Evolutionary conservation across 768 basidiomycete species (phyloP).

Genomic region (Galerina sulciceps): DNA sequence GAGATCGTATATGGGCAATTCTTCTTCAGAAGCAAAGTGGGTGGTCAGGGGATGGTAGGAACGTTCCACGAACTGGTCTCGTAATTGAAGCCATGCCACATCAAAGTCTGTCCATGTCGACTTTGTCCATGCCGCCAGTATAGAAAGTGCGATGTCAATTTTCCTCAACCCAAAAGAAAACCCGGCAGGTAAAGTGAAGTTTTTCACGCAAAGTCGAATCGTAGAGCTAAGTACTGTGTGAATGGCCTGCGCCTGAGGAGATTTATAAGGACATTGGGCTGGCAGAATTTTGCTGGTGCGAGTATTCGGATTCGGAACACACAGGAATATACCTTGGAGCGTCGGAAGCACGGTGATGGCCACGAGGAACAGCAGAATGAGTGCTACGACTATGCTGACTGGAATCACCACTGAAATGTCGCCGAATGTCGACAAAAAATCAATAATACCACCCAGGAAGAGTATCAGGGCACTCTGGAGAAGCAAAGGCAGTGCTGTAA

Average conservation of each 20-base stretch:
- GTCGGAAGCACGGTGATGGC: conserved; percentile 11
- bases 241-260: conserved; percentile 16
- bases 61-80: not conserved
- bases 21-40: not conserved
- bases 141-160: not conserved
- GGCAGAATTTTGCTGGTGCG: conserved; percentile 8
- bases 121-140: conserved; percentile 7
- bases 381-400: not conserved
- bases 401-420: conserved; percentile 2
- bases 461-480: conserved; percentile 32
- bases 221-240: not conserved
- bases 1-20: too few species aligned
- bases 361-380: conserved; percentile 11
- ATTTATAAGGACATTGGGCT: conserved; percentile 13
- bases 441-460: conserved; percentile 29
- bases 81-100: conserved; percentile 11
- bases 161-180: not conserved
- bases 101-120: conserved; percentile 14
- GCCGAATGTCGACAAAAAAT: conserved; percentile 16
- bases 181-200: conserved; percentile 4
- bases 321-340: conserved; percentile 9
- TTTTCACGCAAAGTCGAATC: conserved; percentile 4
- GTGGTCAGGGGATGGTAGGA: not conserved
- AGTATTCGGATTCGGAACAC: conserved; percentile 5
- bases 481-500: conserved; percentile 30